Conservation (phyloP, 306 rosid species). For the Ochetophila trinervis region DNA sequence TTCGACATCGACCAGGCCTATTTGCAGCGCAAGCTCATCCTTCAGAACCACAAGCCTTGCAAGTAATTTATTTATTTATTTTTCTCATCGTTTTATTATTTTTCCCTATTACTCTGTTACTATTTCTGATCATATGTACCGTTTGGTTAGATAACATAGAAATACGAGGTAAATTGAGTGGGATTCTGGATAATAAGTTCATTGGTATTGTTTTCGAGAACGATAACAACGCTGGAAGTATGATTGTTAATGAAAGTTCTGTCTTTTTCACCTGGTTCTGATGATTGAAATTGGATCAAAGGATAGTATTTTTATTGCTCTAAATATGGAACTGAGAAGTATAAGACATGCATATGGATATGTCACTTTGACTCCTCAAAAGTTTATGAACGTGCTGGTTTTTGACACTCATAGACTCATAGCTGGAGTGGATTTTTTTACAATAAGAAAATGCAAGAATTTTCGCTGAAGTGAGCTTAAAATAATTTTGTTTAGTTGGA, state of each 20-base stretch:
- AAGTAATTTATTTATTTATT: slow-evolving; percentile 18
- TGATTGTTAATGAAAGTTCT: no score
- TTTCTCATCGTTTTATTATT: neutral
- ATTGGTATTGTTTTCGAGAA: neutral
- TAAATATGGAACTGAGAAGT: no score
- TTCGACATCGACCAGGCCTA: slow-evolving; percentile 55
- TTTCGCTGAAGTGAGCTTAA: neutral
- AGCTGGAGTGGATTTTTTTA: neutral
- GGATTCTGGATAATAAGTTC: neutral
- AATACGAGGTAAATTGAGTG: neutral
- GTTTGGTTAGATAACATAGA: slow-evolving; percentile 16
- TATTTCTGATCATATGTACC: neutral
- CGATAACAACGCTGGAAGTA: neutral
- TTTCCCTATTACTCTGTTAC: neutral
- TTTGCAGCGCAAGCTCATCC: slow-evolving; percentile 50
- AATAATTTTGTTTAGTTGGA: neutral
- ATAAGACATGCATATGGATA: no score
- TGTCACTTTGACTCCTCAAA: no score
- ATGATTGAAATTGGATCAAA: no score
- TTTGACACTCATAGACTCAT: neutral
- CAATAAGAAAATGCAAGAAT: neutral
- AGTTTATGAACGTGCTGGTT: neutral
- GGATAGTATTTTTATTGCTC: no score
- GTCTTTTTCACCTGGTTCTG: no score
- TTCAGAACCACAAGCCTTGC: slow-evolving; percentile 33